Base-by-base conservation (phyloP, 257 asterid genomes). In the Nicotiana benthamiana region DNA sequence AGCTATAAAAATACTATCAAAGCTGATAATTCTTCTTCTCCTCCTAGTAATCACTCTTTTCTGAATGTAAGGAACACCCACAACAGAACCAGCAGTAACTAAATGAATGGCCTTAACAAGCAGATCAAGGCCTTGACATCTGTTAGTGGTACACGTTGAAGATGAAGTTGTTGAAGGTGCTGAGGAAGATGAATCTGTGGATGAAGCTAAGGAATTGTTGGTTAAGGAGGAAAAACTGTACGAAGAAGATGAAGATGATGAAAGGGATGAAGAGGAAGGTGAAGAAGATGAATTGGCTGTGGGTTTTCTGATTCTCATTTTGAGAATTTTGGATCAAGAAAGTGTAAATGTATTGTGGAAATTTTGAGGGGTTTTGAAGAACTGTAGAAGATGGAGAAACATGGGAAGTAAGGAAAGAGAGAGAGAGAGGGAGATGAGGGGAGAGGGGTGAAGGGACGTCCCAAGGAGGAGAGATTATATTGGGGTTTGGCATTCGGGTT, bases 61-160 rank as follows among this genome's bases (percentile, higher is more conserved):
- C 83, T 93, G 97, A 57, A 93, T 93, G 84, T 93, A 93, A 0
- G 98, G 98, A 24, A 91, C 94, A 48, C 96, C 98, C 78, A 94
- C 87, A 51, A 87, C 85, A 7, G 98, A 94, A 3, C 98, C 97
- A 9, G 85, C 91, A 5, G 90, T 86, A 11, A 94, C 96, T 79
- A 89, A 92, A 86, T 91, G 88, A 80, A 93, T 92, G 79, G 98
- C 98, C 82, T 92, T 93, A 30, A 93, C 98, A 52, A 94, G 95
- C 81, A 94, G 94, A 92, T 94, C 94, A 81, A 93, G 97, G 36
- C 98, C 98, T 56, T 64, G 93, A 80, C 98, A 94, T 0, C 96
- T 93, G 86, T 86, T 11, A 91, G 85, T n/a, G 90, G 77, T 5
- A 56, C 77, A 80, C 57, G 67, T 56, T 66, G 82, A 74, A 15